Base-by-base conservation (phyloP, 768 basidiomycete species). In the Agrocybe praecox region DNA sequence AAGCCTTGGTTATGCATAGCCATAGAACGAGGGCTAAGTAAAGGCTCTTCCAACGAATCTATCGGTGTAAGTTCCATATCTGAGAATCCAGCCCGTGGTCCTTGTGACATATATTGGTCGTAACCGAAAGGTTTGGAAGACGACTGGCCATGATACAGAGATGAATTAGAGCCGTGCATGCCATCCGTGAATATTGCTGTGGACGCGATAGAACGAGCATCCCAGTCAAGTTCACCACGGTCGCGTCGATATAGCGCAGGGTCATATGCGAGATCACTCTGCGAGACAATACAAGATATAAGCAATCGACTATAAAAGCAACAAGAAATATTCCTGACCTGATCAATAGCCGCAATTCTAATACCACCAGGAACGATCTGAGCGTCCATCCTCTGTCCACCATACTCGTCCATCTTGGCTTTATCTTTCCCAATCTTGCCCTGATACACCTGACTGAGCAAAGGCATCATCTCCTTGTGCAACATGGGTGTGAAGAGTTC, bases 401-500 rank as follows among this genome's bases (percentile, higher is more conserved):
- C 90, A 65, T 90, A 90, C 67, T 93, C 92, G 43, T 83, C 78
- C 69, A 94, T 62, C 61, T 82, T 85, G n/a, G 88, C 77, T 57
- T 86, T 78, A 50, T 86, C 82, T 34, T 69, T 80, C 9, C 75
- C 82, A 52, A 92, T 79, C 69, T 85, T 88, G 62, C 92, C 92
- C 40, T 80, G 74, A 67, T 92, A 94, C 23, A 94, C 89, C 58
- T 93, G 83, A 33, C 77, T 72, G 19, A 94, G 76, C 21, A 94
- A 74, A 7, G 82, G 87, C 83, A 91, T 87, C 89, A 93, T 90
- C 71, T 86, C 88, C 59, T 88, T 86, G 63, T 93, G 92, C 49
- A 94, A 70, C 90, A 92, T 90, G 0, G 90, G 92, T 6, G 92
- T 93, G 73, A 95, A 92, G 46, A 96, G 79, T 52, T 96, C 93